These are phyloP conservation scores for Adansonia gregorii DNA, from an alignment of 441 rosid species.

Conservation along the genomic window DNA sequence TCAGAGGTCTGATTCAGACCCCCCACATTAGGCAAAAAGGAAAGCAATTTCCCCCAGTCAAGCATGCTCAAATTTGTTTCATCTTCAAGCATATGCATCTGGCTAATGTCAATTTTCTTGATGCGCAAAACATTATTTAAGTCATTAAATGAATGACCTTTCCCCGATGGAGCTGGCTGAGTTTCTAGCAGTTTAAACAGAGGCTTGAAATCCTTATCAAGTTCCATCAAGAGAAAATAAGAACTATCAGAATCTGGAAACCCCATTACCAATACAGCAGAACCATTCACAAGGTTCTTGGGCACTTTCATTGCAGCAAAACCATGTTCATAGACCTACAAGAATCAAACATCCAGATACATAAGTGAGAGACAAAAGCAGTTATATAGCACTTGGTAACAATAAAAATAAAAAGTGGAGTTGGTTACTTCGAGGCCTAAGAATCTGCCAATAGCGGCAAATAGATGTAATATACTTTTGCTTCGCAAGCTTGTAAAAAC, in stretches of 20 bases:
- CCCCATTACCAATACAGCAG: conserved; percentile 77
- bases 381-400: neutral
- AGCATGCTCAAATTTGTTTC: conserved; percentile 72
- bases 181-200: conserved; percentile 79
- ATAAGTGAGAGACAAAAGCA: conserved; percentile 21
- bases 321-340: conserved; percentile 89
- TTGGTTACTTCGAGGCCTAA: conserved; percentile 86
- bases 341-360: conserved; percentile 31
- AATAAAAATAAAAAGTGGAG: conserved; percentile 4
- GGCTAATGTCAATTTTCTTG: conserved; percentile 74
- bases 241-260: conserved; percentile 89
- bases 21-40: conserved; percentile 51
- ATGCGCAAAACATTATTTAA: conserved; percentile 58
- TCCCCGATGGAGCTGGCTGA: conserved; percentile 57
- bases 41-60: conserved; percentile 54
- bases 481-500: conserved; percentile 83
- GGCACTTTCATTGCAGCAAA: conserved; percentile 71
- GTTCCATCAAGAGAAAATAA: conserved; percentile 88
- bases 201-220: conserved; percentile 92
- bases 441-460: conserved; percentile 89
- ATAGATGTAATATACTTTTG: conserved; percentile 85
- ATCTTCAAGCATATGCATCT: conserved; percentile 89
- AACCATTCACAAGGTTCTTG: conserved; percentile 61
- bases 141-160: conserved; percentile 57
- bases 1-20: conserved; percentile 55